These are phyloP conservation scores for Geotrichum reessii DNA, from an alignment of 1,139 yeast species.

Conservation along the genomic window DNA sequence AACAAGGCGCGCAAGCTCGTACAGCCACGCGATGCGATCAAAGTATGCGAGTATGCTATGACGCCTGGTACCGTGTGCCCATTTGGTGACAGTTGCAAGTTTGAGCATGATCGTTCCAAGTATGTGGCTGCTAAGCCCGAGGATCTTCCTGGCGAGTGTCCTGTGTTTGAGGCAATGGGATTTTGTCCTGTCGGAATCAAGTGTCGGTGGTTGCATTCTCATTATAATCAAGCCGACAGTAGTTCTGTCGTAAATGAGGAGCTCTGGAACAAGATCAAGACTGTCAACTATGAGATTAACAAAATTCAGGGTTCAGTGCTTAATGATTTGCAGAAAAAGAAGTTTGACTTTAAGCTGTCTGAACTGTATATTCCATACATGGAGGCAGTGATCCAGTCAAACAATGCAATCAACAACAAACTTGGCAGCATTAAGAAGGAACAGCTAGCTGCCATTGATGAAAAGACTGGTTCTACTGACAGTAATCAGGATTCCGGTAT, in stretches of 20 bases:
- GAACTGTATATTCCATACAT: conserved; percentile 51
- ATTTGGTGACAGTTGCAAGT: conserved; percentile 72
- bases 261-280: conserved; percentile 37
- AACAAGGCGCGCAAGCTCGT: conserved; percentile 78
- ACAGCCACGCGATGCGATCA: conserved; percentile 60
- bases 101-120: conserved; percentile 62
- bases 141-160: conserved; percentile 74
- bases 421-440: conserved; percentile 7
- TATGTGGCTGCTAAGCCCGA: conserved; percentile 62
- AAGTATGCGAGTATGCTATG: conserved; percentile 48
- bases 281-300: conserved; percentile 62
- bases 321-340: conserved; percentile 55
- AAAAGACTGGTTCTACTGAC: conserved; percentile 10
- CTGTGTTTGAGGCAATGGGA: conserved; percentile 76
- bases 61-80: conserved; percentile 43
- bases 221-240: conserved; percentile 38
- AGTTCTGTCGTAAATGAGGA: conserved; percentile 32
- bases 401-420: conserved; percentile 7
- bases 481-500: conserved; percentile 38
- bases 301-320: conserved; percentile 51
- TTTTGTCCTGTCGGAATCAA: conserved; percentile 88
- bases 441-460: not conserved
- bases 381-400: conserved; percentile 44
- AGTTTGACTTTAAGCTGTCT: conserved; percentile 52
- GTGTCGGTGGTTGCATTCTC: conserved; percentile 88